Evolutionary conservation across 2,329 filamentous ascomycete genomes (phyloP), one percentile per base, ranked within the genome.

Genomic region (Beauveria scarabaeidicola): DNA sequence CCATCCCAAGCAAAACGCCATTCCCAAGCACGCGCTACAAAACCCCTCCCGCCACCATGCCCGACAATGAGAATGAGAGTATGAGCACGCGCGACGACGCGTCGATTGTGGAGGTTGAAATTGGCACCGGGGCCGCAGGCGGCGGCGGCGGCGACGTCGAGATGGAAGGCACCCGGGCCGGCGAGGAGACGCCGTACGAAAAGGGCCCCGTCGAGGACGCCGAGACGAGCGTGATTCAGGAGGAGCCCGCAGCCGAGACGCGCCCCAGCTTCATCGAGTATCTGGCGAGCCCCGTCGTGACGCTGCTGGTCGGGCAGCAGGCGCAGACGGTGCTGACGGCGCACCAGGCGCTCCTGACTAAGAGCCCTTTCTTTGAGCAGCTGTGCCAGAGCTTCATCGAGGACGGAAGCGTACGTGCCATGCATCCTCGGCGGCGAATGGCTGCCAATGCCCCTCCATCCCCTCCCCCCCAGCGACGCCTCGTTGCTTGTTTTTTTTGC

Each of bases 361-460:
- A 86, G 70, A 93, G 90, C 47, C 89, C 91, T 0, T 91, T 81
- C 72, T 90, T 97, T 69, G 77, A 78, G 11, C 81, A 85, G 23
- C 77, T 81, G 7, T 85, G 86, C 68, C 77, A 80, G 11, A 73
- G 80, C 53, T 88, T 91, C 68, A 77, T 77, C 51, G 78, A 83
- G 36, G 81, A 84, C 56, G 80, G 80, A 52, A 81, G 79, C 61
- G 87, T 89, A 73, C 63, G 83, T 76, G n/a, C 7, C 23, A 13
- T 11, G 19, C 11, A 43, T 15, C 6, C 47, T 3, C 38, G 5
- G 29, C 25, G n/a, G 47, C 36, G n/a, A 17, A 15, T 36, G 32
- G 32, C 13, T 36, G 32, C 4, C 29, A 46, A 23, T 17, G 11
- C 11, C 38, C 38, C n/a, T n/a, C 38, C 15, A 11, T 0, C 8